Evolutionary conservation across 2,329 filamentous ascomycete genomes (phyloP).

Genomic region (Elsinoe fawcettii): DNA sequence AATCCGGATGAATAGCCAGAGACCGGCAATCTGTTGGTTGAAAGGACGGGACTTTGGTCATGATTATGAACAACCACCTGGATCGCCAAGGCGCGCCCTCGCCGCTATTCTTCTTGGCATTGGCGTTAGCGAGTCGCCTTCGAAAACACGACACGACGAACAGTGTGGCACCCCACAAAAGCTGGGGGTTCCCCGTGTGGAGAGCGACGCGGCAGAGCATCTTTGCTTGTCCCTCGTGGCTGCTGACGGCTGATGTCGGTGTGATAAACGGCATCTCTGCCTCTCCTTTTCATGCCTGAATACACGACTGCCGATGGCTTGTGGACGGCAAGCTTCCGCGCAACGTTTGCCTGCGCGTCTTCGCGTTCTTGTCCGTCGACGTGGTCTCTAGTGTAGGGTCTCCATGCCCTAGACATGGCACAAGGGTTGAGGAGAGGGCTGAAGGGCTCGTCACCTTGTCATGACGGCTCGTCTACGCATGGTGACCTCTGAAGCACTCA

Average conservation of each 20-base stretch:
- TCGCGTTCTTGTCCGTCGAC: not conserved
- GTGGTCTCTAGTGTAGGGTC: not conserved
- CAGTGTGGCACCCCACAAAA: slow-evolving; percentile 5
- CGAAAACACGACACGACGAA: not conserved
- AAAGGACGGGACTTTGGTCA: not conserved
- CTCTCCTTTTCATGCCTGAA: not conserved
- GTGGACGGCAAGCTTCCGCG: not conserved
- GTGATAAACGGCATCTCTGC: slow-evolving; percentile 1
- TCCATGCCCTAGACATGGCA: not conserved
- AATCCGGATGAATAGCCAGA: not conserved
- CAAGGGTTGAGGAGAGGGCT: not conserved
- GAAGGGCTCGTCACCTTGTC: not conserved
- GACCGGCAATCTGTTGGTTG: not conserved
- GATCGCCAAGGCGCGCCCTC: not conserved
- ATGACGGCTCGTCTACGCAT: no score
- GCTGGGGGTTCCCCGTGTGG: slow-evolving; percentile 4
- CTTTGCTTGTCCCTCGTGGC: slow-evolving; percentile 1
- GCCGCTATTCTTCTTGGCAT: not conserved
- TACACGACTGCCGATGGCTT: not conserved
- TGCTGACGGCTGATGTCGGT: not conserved
- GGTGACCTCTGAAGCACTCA: no score
- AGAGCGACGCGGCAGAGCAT: not conserved
- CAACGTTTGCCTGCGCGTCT: not conserved
- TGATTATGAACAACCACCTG: not conserved
- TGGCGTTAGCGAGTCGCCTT: not conserved